Conservation (phyloP, 495 filamentous ascomycete species). For the Cryomyces minteri region DNA sequence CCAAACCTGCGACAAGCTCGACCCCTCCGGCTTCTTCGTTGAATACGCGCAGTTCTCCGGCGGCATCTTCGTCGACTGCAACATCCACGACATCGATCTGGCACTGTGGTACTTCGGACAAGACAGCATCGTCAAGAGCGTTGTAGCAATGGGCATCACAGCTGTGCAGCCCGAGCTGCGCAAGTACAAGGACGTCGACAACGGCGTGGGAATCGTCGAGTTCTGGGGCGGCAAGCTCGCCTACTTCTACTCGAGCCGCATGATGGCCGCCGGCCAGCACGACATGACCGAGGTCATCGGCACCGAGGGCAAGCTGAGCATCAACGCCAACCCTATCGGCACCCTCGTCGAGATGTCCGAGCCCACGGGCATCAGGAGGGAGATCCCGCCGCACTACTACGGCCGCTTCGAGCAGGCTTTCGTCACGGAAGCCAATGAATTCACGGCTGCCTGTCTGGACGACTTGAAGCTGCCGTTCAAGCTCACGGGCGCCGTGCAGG, state of each 20-base stretch:
- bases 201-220: slow-evolving; percentile 43
- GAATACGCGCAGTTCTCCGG: slow-evolving; percentile 23
- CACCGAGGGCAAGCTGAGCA: slow-evolving; percentile 37
- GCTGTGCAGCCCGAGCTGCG: slow-evolving; percentile 41
- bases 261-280: slow-evolving; percentile 47
- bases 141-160: slow-evolving; percentile 34
- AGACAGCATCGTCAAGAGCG: slow-evolving; percentile 23
- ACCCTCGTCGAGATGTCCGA: slow-evolving; percentile 36
- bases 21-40: slow-evolving; percentile 28
- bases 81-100: slow-evolving; percentile 30
- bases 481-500: slow-evolving; percentile 34
- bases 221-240: slow-evolving; percentile 42
- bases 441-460: slow-evolving; percentile 34
- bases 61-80: slow-evolving; percentile 30
- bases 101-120: slow-evolving; percentile 25
- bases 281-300: slow-evolving; percentile 48
- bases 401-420: slow-evolving; percentile 45
- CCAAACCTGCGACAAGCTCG: slow-evolving; percentile 26
- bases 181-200: slow-evolving; percentile 41
- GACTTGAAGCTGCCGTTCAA: slow-evolving; percentile 31
- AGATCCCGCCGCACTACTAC: slow-evolving; percentile 40
- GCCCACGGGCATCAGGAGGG: slow-evolving; percentile 27
- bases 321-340: slow-evolving; percentile 33
- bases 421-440: slow-evolving; percentile 43
- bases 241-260: slow-evolving; percentile 38